These are phyloP conservation scores for Thraustotheca clavata DNA, from an alignment of 352 stramenopile species.

Conservation along the genomic window DNA sequence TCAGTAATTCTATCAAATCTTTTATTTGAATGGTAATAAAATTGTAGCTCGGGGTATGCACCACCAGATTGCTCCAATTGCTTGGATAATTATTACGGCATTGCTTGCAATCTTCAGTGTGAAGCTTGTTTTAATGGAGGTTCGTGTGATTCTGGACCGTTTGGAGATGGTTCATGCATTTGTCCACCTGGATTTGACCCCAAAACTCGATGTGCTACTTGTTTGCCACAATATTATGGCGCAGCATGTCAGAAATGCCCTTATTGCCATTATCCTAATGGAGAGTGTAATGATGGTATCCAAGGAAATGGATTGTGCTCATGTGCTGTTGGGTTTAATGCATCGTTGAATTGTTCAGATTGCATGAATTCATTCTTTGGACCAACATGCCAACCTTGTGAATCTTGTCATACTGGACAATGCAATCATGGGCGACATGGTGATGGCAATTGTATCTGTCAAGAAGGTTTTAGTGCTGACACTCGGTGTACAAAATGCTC, in stretches of 20 bases:
- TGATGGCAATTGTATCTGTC: constrained; percentile 72
- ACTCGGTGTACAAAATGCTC: constrained; percentile 69
- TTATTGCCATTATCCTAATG: constrained; percentile 77
- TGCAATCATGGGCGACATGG: constrained; percentile 75
- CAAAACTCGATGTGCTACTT: constrained; percentile 59
- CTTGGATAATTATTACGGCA: constrained; percentile 44
- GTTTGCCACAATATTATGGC: constrained; percentile 66
- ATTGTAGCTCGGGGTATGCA: constrained; percentile 43
- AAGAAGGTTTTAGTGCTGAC: constrained; percentile 61
- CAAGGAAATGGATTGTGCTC: constrained; percentile 71
- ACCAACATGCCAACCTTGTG: constrained; percentile 53
- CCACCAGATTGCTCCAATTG: constrained; percentile 67
- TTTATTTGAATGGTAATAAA: not conserved
- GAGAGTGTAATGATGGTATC: constrained; percentile 76
- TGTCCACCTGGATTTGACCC: constrained; percentile 71
- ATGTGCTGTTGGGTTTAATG: constrained; percentile 77
- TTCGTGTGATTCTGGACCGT: constrained; percentile 52
- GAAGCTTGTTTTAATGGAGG: constrained; percentile 70
- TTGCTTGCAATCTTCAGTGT: constrained; percentile 41
- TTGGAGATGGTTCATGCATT: constrained; percentile 54
- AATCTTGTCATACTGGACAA: constrained; percentile 64
- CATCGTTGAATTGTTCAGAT: constrained; percentile 61
- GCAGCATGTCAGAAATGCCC: constrained; percentile 59
- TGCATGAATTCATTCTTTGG: constrained; percentile 81
- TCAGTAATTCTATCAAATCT: constrained; percentile 35